These are phyloP conservation scores for Datura wrightii DNA, from an alignment of 257 asterid genomes.

Conservation along the genomic window DNA sequence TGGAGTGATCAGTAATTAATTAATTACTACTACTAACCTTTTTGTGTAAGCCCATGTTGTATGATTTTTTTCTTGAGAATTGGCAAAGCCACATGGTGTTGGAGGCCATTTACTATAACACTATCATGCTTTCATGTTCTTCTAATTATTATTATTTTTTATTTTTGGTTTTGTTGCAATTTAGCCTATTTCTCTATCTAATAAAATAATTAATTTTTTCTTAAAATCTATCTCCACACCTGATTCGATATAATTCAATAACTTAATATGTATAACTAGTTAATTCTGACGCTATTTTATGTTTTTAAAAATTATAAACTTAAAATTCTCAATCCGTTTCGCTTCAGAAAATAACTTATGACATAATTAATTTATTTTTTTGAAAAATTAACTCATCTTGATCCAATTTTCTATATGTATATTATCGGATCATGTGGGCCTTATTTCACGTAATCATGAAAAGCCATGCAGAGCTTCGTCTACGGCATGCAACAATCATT, in stretches of 20 bases:
- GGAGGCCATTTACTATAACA: constrained; percentile 46
- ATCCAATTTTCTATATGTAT: not conserved
- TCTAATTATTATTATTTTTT: not conserved
- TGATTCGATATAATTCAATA: not conserved
- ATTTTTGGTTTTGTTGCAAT: not conserved
- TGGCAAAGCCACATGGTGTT: constrained; percentile 65
- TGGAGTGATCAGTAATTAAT: no score
- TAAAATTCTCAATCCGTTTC: no score
- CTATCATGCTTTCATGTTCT: constrained; percentile 59
- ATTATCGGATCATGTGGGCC: constrained; percentile 21
- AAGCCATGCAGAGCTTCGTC: constrained; percentile 37
- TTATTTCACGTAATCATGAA: not conserved
- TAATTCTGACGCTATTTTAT: no score
- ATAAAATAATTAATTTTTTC: no score
- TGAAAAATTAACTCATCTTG: not conserved
- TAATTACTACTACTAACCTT: no score
- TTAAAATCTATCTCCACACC: no score
- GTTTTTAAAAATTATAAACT: no score
- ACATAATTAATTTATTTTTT: no score
- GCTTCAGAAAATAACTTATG: no score
- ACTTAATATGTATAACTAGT: not conserved
- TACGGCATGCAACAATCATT: constrained; percentile 26
- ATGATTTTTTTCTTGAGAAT: not conserved
- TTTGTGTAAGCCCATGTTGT: not conserved
- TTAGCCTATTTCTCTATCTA: not conserved